Base-by-base conservation (phyloP, 257 asterid genomes). In the Verbena officinalis region DNA sequence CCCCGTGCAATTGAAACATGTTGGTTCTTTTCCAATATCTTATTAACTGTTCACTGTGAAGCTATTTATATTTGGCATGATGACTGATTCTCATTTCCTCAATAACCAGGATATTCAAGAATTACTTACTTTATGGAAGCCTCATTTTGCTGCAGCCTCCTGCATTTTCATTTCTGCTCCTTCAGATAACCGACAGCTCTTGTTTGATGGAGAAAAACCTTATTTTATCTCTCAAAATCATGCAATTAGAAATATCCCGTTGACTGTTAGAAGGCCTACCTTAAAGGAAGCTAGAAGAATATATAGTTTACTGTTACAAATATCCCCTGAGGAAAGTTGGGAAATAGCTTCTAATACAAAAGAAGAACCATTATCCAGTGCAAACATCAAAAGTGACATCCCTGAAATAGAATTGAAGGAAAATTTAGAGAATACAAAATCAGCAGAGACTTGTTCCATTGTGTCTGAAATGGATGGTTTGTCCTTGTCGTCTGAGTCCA, bases 201-300 rank as follows among this genome's bases (percentile, higher is more conserved):
- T 93, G 65, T 93, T 81, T 63, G 95, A 90, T 40, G 99, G 99
- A 58, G 95, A 83, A 22, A 83, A 64, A 63, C 87, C 97, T 46
- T 72, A 67, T 74, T 89, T 93, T 67, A 44, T 54, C 65, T 83
- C 90, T 55, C 85, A 75, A 63, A 83, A 36, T 52, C 86, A 50
- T 44, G 90, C 89, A 42, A 79, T 90, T 67, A 75, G 89, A 77
- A 86, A 83, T 78, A 73, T 93, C 65, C 97, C 99, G 19, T 64
- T 93, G 82, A 83, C 90, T 49, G 87, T 87, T 39, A 74, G 96
- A 72, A 84, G 99, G 70, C 99, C 99, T 67, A 93, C 99, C 65
- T 68, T 77, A 9, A 93, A 82, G 79, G 99, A 90, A 81, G 96
- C 97, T 55, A 83, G 59, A 49, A 81, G 97, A 53, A 54, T 90